These are phyloP conservation scores for Phaeolepiota aurea DNA, from an alignment of 768 basidiomycete genomes.

Conservation along the genomic window DNA sequence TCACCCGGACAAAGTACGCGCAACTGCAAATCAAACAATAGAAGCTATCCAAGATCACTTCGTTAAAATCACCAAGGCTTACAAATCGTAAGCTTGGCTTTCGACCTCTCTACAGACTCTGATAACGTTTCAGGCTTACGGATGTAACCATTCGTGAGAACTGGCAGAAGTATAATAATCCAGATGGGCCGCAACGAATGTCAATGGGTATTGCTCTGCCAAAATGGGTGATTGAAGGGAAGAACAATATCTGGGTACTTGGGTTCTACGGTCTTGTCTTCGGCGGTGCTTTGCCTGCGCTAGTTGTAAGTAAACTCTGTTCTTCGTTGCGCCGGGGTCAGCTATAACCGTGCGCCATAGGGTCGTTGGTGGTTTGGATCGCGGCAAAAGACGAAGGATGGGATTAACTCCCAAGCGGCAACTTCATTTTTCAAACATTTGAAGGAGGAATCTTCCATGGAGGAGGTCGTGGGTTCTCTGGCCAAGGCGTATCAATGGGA, in stretches of 20 bases:
- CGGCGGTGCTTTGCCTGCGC: slow-evolving; percentile 74
- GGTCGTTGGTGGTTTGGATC: slow-evolving; percentile 98
- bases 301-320: slow-evolving; percentile 53
- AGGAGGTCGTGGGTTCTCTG: slow-evolving; percentile 65
- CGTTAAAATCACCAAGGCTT: slow-evolving; percentile 93
- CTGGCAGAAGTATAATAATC: slow-evolving; percentile 83
- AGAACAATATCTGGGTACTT: slow-evolving; percentile 89
- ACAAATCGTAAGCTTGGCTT: slow-evolving; percentile 71
- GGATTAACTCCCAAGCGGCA: slow-evolving; percentile 73
- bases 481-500: slow-evolving; percentile 62
- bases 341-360: slow-evolving; percentile 21
- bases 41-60: slow-evolving; percentile 84
- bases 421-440: slow-evolving; percentile 82
- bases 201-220: slow-evolving; percentile 95
- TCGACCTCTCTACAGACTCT: neutral
- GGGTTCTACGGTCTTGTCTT: slow-evolving; percentile 83
- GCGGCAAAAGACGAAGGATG: slow-evolving; percentile 85
- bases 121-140: slow-evolving; percentile 73
- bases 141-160: slow-evolving; percentile 91
- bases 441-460: slow-evolving; percentile 69
- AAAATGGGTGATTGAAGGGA: slow-evolving; percentile 84
- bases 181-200: slow-evolving; percentile 93
- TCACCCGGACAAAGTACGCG: slow-evolving; percentile 94
- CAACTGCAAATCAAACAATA: slow-evolving; percentile 72
- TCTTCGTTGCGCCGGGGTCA: neutral